Conservation (phyloP, 768 basidiomycete genomes). For the Heimioporus sp. region DNA sequence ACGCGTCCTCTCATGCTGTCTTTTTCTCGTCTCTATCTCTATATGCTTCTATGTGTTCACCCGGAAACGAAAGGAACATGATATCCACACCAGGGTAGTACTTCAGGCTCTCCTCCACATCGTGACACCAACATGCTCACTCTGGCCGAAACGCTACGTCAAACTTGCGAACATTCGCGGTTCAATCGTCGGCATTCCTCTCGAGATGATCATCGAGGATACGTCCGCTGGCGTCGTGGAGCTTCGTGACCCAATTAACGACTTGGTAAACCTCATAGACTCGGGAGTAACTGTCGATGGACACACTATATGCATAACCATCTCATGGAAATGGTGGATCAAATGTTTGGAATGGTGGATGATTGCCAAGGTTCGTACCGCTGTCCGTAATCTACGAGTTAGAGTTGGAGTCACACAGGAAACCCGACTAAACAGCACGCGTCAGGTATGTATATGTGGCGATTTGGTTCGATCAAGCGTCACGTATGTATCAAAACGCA, state of each 20-base stretch:
- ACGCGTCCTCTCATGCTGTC: background rate
- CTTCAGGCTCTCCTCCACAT: conserved; percentile 40
- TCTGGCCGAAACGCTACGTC: conserved; percentile 42
- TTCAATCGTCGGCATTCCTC: conserved; percentile 30
- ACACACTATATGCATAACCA: conserved; percentile 34
- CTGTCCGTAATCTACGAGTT: background rate
- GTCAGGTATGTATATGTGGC: conserved; percentile 23
- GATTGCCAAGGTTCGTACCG: conserved; percentile 19
- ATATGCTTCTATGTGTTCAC: conserved; percentile 8
- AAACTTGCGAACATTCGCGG: conserved; percentile 24
- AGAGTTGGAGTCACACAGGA: background rate
- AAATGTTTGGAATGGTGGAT: conserved; percentile 36
- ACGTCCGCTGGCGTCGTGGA: conserved; percentile 42
- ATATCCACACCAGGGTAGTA: conserved; percentile 14
- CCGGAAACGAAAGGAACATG: conserved; percentile 9
- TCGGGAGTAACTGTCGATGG: conserved; percentile 35
- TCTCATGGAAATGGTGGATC: conserved; percentile 34
- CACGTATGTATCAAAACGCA: background rate
- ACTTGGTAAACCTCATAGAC: conserved; percentile 38
- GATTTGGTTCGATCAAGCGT: background rate
- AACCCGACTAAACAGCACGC: conserved; percentile 5
- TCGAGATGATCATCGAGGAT: conserved; percentile 36
- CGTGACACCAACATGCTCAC: conserved; percentile 42
- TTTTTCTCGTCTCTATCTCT: conserved; percentile 8
- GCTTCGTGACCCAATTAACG: conserved; percentile 37